Percentiles rank a stretch among this genome's conserved stretches.
Conservation (phyloP, 257 asterid genomes). For the Solanum sparsipilum region DNA sequence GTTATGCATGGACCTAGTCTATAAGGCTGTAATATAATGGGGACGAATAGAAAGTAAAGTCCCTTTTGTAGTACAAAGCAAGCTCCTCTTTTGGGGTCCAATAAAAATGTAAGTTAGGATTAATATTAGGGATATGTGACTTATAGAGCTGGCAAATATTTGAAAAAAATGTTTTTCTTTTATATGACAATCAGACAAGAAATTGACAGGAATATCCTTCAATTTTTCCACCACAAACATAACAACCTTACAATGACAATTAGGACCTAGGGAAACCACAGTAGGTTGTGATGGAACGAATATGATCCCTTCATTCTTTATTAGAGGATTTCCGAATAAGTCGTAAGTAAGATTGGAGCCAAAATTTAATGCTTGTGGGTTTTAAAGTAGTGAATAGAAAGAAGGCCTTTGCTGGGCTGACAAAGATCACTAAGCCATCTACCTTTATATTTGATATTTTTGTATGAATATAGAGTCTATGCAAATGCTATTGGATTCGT, state of each 20-base stretch:
- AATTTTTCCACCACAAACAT: not conserved
- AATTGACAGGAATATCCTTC: slow-evolving; percentile 1
- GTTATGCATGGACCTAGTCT: not conserved
- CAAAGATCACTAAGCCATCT: too few relatives aligned
- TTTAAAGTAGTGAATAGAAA: not conserved
- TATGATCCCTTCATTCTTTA: not conserved
- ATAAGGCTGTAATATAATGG: not conserved
- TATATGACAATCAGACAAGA: not conserved
- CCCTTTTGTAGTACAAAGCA: not conserved
- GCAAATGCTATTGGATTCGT: not conserved
- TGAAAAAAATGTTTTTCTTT: not conserved
- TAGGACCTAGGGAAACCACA: not conserved
- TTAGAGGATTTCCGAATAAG: not conserved
- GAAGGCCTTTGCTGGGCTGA: not conserved
- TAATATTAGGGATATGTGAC: not conserved
- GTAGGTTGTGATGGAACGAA: not conserved
- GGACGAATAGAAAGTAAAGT: not conserved
- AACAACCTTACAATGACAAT: not conserved
- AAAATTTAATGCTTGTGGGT: not conserved
- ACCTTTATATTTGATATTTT: not conserved
- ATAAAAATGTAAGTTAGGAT: not conserved
- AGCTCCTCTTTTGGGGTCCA: not conserved
- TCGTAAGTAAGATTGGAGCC: rapidly evolving
- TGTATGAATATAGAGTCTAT: not conserved
- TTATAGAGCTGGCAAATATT: not conserved